Percentiles rank a stretch among this genome's conserved stretches.
Evolutionary conservation across 75 land plant genomes (phyloP).

Genomic region (Picea sitchensis): DNA sequence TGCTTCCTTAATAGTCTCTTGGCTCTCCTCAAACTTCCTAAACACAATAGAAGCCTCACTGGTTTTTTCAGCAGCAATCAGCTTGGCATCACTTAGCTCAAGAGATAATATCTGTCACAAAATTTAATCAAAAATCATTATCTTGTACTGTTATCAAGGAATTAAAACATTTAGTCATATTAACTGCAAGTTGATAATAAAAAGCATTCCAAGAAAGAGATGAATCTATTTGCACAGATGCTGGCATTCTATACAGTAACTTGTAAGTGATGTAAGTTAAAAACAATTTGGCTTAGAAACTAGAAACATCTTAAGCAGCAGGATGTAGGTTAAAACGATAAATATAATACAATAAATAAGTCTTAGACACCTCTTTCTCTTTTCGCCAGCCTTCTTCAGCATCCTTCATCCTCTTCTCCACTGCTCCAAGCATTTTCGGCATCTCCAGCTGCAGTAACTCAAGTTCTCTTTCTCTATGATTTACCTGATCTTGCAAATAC

Average conservation of each 20-base stretch:
- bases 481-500: conserved; percentile 20
- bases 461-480: conserved; percentile 26
- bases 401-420: conserved; percentile 33
- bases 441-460: conserved; percentile 18
- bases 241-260: too few species aligned
- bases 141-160: neutral
- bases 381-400: conserved; percentile 24
- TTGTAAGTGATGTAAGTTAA: too few species aligned
- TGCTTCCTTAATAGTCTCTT: conserved; percentile 77
- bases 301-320: too few species aligned
- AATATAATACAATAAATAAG: neutral
- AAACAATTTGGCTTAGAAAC: too few species aligned
- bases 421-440: conserved; percentile 14
- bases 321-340: too few species aligned
- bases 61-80: conserved; percentile 47
- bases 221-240: too few species aligned
- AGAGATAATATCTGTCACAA: conserved; percentile 31
- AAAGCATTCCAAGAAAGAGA: too few species aligned
- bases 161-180: neutral
- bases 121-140: neutral
- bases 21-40: conserved; percentile 59
- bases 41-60: conserved; percentile 53
- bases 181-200: neutral
- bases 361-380: conserved; percentile 45
- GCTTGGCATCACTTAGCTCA: conserved; percentile 49